Conservation (phyloP, 2,329 filamentous ascomycete genomes). For the Cylindrodendrum hubeiense region DNA sequence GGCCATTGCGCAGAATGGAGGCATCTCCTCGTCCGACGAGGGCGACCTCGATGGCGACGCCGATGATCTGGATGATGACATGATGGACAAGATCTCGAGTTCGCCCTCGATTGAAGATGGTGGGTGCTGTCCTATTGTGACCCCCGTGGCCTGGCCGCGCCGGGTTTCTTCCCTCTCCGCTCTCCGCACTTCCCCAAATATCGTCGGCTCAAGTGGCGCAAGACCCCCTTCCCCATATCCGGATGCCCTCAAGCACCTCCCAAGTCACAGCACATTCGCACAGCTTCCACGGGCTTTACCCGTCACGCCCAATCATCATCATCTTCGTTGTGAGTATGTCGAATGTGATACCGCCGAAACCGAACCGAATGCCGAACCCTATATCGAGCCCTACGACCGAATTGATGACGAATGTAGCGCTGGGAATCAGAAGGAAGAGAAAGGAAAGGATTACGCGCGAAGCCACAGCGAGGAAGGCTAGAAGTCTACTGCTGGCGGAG, state of each 20-base stretch:
- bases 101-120: constrained; percentile 99
- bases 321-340: constrained; percentile 63
- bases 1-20: constrained; percentile 73
- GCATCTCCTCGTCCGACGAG: constrained; percentile 65
- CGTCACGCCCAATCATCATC: constrained; percentile 52
- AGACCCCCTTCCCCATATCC: constrained; percentile 56
- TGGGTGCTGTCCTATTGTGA: constrained; percentile 72
- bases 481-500: constrained; percentile 32
- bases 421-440: background rate
- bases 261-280: constrained; percentile 37
- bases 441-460: constrained; percentile 7
- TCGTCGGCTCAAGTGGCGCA: constrained; percentile 38
- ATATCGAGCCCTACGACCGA: background rate
- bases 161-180: constrained; percentile 57
- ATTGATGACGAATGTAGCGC: constrained; percentile 19
- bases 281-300: constrained; percentile 32
- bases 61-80: constrained; percentile 86
- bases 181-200: constrained; percentile 46
- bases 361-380: constrained; percentile 46
- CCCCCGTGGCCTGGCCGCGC: constrained; percentile 56
- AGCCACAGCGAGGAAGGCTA: constrained; percentile 30
- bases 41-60: constrained; percentile 77
- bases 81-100: constrained; percentile 99
- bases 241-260: constrained; percentile 49
- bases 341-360: constrained; percentile 37